These are phyloP conservation scores for Diaporthe aspalathi DNA, from an alignment of 2,329 filamentous ascomycete species.

Conservation along the genomic window DNA sequence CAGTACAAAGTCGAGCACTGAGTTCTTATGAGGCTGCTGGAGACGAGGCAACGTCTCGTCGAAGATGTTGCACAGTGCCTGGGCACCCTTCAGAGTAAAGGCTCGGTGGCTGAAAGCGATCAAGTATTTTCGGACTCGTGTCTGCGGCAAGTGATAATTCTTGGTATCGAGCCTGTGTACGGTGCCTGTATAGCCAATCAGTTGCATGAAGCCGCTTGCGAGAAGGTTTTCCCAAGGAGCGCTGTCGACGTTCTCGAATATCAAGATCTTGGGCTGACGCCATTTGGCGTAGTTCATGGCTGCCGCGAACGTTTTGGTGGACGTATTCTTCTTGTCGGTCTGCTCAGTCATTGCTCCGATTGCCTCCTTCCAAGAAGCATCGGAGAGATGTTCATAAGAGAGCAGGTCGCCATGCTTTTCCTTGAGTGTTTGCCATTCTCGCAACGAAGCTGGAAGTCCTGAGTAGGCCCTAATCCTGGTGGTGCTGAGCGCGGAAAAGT, in stretches of 20 bases:
- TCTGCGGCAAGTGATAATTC: constrained; percentile 79
- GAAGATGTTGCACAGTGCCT: constrained; percentile 44
- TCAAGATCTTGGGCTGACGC: constrained; percentile 68
- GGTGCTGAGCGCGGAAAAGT: constrained; percentile 75
- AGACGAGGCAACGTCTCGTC: constrained; percentile 63
- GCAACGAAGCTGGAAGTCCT: constrained; percentile 1
- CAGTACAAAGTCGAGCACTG: constrained; percentile 71
- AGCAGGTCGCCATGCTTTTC: constrained; percentile 60
- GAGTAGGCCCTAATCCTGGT: constrained; percentile 45
- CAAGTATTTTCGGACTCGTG: constrained; percentile 69
- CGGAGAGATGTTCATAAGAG: constrained; percentile 52
- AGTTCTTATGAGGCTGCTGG: constrained; percentile 68
- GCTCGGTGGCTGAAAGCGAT: constrained; percentile 61
- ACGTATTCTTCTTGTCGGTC: constrained; percentile 33
- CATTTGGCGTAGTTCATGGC: constrained; percentile 49
- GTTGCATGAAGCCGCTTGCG: constrained; percentile 51
- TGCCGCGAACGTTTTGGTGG: constrained; percentile 44
- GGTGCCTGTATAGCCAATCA: constrained; percentile 66
- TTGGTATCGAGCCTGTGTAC: constrained; percentile 72
- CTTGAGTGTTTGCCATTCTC: constrained; percentile 56
- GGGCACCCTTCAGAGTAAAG: constrained; percentile 44
- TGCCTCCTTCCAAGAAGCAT: constrained; percentile 38
- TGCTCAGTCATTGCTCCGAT: constrained; percentile 24
- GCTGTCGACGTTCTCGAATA: constrained; percentile 77
- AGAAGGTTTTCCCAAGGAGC: constrained; percentile 69